These are phyloP conservation scores for Gaeumannomyces sp. DNA, from an alignment of 2,329 filamentous ascomycete genomes.

Conservation along the genomic window DNA sequence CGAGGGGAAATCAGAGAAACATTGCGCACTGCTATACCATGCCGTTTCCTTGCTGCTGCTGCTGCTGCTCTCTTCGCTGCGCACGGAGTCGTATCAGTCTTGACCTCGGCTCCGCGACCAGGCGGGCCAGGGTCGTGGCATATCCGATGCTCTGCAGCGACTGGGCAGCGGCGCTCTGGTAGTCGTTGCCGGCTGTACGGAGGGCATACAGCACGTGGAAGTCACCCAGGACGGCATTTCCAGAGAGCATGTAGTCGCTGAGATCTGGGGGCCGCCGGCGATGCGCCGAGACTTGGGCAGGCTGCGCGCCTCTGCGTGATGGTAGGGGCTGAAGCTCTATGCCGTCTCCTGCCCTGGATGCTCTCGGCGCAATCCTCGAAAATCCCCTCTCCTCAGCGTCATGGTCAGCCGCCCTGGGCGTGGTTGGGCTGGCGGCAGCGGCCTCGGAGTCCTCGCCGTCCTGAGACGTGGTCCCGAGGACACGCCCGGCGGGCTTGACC, in stretches of 20 bases:
- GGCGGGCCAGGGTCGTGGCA: constrained; percentile 45
- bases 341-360: constrained; percentile 16
- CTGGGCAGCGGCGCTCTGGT: constrained; percentile 41
- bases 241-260: constrained; percentile 45
- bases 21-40: constrained; percentile 3
- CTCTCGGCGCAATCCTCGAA: constrained; percentile 28
- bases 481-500: constrained; percentile 29
- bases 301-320: constrained; percentile 21
- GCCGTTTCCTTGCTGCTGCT: constrained; percentile 2
- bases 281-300: constrained; percentile 17
- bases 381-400: constrained; percentile 53
- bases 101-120: constrained; percentile 39
- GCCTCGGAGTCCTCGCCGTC: constrained; percentile 13
- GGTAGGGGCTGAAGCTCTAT: constrained; percentile 39
- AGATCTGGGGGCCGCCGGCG: constrained; percentile 28
- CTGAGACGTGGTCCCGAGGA: constrained; percentile 12
- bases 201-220: constrained; percentile 48
- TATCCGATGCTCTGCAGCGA: constrained; percentile 50
- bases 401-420: constrained; percentile 22
- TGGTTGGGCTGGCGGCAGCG: constrained; percentile 19
- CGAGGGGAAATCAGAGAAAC: neutral
- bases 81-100: constrained; percentile 27
- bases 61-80: constrained; percentile 15
- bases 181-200: constrained; percentile 38
- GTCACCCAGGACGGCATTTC: constrained; percentile 47